These are phyloP conservation scores for Hymenoscyphus occultus DNA, from an alignment of 2,329 filamentous ascomycete species.

Conservation along the genomic window DNA sequence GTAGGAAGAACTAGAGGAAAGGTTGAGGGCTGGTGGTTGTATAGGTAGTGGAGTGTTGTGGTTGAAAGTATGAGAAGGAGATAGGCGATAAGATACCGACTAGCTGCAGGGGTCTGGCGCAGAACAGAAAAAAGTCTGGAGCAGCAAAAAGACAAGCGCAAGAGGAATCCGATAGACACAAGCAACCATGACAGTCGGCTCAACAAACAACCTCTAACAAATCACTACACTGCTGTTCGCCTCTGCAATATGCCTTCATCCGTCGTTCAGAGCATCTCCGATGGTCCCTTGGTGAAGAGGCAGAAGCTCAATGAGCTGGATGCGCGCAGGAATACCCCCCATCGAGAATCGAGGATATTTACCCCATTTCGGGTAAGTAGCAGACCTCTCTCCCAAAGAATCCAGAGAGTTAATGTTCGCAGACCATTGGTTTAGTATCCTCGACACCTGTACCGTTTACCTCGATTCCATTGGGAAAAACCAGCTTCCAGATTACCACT, in stretches of 20 bases:
- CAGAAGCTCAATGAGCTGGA: conserved; percentile 58
- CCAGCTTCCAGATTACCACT: conserved; percentile 95
- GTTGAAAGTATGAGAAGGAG: conserved; percentile 11
- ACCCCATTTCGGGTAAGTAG: conserved; percentile 80
- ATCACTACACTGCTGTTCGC: neutral
- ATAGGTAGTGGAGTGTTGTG: no score
- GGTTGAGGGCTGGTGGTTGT: no score
- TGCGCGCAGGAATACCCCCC: conserved; percentile 38
- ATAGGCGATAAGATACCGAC: conserved; percentile 29
- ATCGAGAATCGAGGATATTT: conserved; percentile 74
- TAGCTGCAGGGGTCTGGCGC: conserved; percentile 19
- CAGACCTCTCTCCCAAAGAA: neutral
- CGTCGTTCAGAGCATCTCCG: conserved; percentile 43
- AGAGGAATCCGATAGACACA: neutral
- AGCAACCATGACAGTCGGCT: neutral
- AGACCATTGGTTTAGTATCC: conserved; percentile 93
- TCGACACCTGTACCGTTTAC: conserved; percentile 89
- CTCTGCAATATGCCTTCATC: conserved; percentile 44
- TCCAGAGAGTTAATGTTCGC: conserved; percentile 23
- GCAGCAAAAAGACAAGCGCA: neutral
- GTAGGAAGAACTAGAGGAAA: no score
- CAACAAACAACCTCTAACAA: neutral
- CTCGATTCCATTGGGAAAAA: conserved; percentile 83
- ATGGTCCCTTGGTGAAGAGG: conserved; percentile 69
- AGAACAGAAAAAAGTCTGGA: neutral